Evolutionary conservation across 495 filamentous ascomycete species (phyloP), one percentile per base, ranked within the genome.

Genomic region (Penicillium daleae): DNA sequence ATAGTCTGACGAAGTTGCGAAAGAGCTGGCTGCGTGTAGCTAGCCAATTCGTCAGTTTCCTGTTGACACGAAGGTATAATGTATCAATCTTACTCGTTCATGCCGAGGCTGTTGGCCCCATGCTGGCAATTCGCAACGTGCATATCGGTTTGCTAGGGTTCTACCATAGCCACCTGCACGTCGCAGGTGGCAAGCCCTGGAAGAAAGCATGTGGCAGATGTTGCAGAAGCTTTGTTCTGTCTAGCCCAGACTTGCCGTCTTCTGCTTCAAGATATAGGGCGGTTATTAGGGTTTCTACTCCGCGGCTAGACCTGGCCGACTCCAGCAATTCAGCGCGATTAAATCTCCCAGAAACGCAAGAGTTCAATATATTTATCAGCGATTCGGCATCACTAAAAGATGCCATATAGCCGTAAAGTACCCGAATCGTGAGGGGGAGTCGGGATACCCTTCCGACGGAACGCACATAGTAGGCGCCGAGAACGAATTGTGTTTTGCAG

Each of bases 1-100:
- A 78, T 97, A 96, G 73, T 93, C 93, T 66, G 92, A 92, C 46
- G 91, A 87, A 77, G 87, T 94, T 53, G 92, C 92, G 57, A 96
- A 82, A 78, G 94, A 96, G 76, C 85, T 91, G 77, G 94, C 92
- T 67, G 85, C 90, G 22, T 65, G 33, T 3, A 52, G 17, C 42
- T 59, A 33, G 24, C 2, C 3, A 24, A 8, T 40, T 0, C 9
- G 13, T 51, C 6, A 56, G 24, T 52, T 58, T 51, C 33, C 6
- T 26, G 19, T 55, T n/a, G 12, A 3, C 7, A 32, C 44, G 32
- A 26, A n/a, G 5, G 13, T 19, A 9, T 56, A 12, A 12, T 37
- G 7, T 27, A 39, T 9, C 15, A 2, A 22, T 22, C 29, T 56
- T 55, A 55, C 52, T 13, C 31, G 33, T 22, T 35, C 8, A 21